Evolutionary conservation across 1,284 basidiomycete genomes (phyloP).

Genomic region (Phylloboletellus chloephorus): DNA sequence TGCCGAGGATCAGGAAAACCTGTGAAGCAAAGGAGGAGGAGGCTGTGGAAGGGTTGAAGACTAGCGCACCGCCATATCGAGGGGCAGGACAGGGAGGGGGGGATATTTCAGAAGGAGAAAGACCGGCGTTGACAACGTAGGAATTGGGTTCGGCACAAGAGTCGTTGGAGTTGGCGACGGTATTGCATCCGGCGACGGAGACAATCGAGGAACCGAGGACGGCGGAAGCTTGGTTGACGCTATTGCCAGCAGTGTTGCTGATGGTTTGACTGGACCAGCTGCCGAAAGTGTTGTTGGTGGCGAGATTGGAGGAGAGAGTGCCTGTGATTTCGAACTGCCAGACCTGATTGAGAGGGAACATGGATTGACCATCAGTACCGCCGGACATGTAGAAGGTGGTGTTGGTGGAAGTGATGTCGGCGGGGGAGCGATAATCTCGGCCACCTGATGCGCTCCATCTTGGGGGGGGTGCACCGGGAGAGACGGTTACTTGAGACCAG

Average conservation of each 20-base stretch:
- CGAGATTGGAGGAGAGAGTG: slow-evolving; percentile 61
- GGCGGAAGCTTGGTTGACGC: slow-evolving; percentile 48
- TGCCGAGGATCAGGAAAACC: slow-evolving; percentile 63
- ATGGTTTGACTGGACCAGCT: slow-evolving; percentile 53
- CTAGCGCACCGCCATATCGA: slow-evolving; percentile 53
- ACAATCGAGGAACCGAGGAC: slow-evolving; percentile 50
- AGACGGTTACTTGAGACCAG: slow-evolving; percentile 56
- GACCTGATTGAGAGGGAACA: slow-evolving; percentile 52
- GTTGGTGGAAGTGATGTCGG: slow-evolving; percentile 45
- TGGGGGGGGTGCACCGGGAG: slow-evolving; percentile 49
- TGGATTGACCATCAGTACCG: slow-evolving; percentile 47
- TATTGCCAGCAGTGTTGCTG: slow-evolving; percentile 34
- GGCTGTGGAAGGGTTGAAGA: slow-evolving; percentile 53
- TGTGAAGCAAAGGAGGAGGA: slow-evolving; percentile 57
- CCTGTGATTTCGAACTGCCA: slow-evolving; percentile 67
- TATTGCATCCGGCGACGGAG: slow-evolving; percentile 57
- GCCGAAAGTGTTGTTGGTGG: slow-evolving; percentile 40
- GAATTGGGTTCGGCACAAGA: slow-evolving; percentile 54
- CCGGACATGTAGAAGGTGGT: slow-evolving; percentile 68
- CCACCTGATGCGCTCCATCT: slow-evolving; percentile 70
- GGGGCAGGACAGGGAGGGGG: slow-evolving; percentile 62
- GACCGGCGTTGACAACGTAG: slow-evolving; percentile 48
- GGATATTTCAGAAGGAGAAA: slow-evolving; percentile 31
- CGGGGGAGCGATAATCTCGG: slow-evolving; percentile 47
- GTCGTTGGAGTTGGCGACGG: slow-evolving; percentile 34